phyloP scores from a whole-genome alignment of 1,284 basidiomycete species.

The Pholiota adiposa region DNA sequence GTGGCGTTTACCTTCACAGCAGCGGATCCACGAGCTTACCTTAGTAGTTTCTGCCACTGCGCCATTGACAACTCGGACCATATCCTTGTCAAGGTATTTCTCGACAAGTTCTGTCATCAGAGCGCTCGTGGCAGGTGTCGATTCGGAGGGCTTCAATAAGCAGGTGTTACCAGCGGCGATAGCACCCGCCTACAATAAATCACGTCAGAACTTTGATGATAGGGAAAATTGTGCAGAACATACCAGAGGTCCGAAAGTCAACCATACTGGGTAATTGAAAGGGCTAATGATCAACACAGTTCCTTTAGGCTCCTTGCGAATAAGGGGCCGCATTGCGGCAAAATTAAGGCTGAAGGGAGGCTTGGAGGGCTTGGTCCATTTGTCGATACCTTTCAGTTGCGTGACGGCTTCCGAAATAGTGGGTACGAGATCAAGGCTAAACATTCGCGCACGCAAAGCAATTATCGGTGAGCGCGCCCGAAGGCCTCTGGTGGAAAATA shows the following conservation, averaged over 20 bases:
- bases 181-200: constrained; percentile 61
- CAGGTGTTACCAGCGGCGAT: constrained; percentile 82
- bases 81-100: constrained; percentile 78
- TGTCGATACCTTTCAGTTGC: constrained; percentile 70
- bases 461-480: too few relatives aligned
- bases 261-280: constrained; percentile 65
- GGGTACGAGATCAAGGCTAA: constrained; percentile 59
- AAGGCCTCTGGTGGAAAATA: too few relatives aligned
- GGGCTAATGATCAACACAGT: constrained; percentile 69
- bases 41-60: constrained; percentile 76
- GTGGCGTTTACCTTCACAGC: too few relatives aligned
- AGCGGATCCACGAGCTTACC: constrained; percentile 36
- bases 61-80: constrained; percentile 79
- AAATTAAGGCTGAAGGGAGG: constrained; percentile 59
- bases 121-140: constrained; percentile 66
- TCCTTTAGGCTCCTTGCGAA: constrained; percentile 81
- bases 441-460: not conserved
- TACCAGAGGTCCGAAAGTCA: constrained; percentile 59
- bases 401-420: constrained; percentile 64
- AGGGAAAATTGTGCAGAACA: constrained; percentile 18
- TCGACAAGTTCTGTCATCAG: constrained; percentile 77
- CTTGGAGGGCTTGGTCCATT: constrained; percentile 77
- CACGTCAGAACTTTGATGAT: not conserved
- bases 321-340: constrained; percentile 59
- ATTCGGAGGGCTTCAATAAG: constrained; percentile 83